phyloP scores from a whole-genome alignment of 495 filamentous ascomycete genomes.

The Neurospora cerealis region DNA sequence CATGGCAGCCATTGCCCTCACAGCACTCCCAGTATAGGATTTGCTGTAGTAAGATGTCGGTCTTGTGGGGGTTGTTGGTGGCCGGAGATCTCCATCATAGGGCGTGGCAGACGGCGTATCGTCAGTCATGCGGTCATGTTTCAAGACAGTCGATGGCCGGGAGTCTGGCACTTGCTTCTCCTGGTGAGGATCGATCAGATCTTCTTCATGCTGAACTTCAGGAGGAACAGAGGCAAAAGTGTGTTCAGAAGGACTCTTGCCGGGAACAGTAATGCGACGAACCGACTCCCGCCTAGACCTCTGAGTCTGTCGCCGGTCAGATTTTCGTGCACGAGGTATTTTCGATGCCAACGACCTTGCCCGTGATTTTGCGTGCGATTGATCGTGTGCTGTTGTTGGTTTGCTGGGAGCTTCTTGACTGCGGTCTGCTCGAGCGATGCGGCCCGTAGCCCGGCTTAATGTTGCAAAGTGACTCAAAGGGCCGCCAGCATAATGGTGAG shows the following conservation, averaged over 20 bases:
- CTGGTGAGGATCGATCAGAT: not conserved
- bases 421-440: not conserved
- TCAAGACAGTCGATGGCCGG: not conserved
- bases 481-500: not conserved
- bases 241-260: not conserved
- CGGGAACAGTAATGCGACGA: not conserved
- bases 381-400: not conserved
- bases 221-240: not conserved
- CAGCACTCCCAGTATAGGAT: constrained; percentile 15
- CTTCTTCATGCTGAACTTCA: not conserved
- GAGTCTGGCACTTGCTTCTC: not conserved
- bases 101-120: not conserved
- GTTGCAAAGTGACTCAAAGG: not conserved
- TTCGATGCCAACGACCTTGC: not conserved
- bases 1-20: constrained; percentile 35
- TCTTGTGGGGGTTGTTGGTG: not conserved
- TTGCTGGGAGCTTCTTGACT: not conserved
- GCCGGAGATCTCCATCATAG: not conserved
- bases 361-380: not conserved
- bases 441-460: not conserved
- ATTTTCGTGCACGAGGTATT: not conserved
- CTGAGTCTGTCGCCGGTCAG: not conserved
- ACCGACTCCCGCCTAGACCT: not conserved
- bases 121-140: not conserved
- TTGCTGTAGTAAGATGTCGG: not conserved